These are phyloP conservation scores for Backusella liffmaniae DNA, from an alignment of 192 early-diverging fungal genomes.

Conservation along the genomic window DNA sequence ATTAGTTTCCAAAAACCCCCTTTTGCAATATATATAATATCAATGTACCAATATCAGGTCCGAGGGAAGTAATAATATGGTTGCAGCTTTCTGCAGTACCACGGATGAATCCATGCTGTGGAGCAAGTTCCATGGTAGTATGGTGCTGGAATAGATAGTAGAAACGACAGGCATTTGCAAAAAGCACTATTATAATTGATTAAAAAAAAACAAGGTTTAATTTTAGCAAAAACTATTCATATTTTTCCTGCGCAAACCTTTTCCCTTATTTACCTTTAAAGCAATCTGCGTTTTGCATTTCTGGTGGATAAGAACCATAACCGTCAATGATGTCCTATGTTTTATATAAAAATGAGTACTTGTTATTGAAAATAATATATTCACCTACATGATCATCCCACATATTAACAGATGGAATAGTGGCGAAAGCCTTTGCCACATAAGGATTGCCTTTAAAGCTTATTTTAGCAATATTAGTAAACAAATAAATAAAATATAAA, in stretches of 20 bases:
- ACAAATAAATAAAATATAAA: not conserved
- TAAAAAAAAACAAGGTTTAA: not conserved
- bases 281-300: constrained; percentile 64
- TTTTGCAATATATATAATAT: not conserved
- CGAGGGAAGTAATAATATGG: constrained; percentile 65
- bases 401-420: constrained; percentile 74
- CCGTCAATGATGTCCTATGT: constrained; percentile 73
- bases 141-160: constrained; percentile 88
- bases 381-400: constrained; percentile 79
- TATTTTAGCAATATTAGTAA: not conserved
- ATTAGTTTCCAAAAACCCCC: not conserved
- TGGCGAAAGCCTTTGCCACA: constrained; percentile 67
- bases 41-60: constrained; percentile 45
- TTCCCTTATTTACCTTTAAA: constrained; percentile 58
- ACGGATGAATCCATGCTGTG: constrained; percentile 55
- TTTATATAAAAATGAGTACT: not conserved
- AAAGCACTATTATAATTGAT: constrained; percentile 41
- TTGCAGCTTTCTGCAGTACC: constrained; percentile 44
- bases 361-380: not conserved
- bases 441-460: constrained; percentile 22
- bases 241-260: not conserved
- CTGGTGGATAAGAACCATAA: constrained; percentile 79
- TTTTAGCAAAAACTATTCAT: not conserved
- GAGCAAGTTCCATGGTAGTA: constrained; percentile 56
- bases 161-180: constrained; percentile 67